Evolutionary conservation across 257 asterid species (phyloP).

Genomic region (Forsythia suspensa): DNA sequence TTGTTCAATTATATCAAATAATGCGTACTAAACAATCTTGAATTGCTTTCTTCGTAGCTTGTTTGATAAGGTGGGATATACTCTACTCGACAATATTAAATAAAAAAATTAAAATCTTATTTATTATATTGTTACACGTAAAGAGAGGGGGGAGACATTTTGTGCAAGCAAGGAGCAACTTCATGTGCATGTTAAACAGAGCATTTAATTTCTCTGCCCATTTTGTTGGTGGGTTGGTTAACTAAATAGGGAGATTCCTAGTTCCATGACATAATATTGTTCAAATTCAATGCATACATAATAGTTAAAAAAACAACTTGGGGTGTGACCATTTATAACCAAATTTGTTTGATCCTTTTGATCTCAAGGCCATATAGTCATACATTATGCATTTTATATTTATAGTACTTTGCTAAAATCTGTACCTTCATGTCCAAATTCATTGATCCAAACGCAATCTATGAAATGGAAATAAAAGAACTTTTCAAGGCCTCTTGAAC

Average conservation of each 20-base stretch:
- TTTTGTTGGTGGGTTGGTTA: constrained; percentile 20
- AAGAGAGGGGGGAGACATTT: background rate
- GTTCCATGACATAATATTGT: background rate
- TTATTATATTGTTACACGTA: background rate
- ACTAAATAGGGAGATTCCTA: background rate
- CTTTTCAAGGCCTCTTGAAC: no score
- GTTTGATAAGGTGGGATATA: no score
- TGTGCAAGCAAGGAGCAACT: constrained; percentile 16
- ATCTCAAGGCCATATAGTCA: background rate
- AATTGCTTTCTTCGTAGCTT: background rate
- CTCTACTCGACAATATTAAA: no score
- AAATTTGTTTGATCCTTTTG: background rate
- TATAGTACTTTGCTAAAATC: background rate
- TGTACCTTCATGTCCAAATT: background rate
- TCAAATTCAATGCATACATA: background rate
- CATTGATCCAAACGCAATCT: background rate
- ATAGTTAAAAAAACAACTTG: background rate
- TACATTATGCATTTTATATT: background rate
- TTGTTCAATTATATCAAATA: no score
- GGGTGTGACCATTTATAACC: background rate
- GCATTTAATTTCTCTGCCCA: constrained; percentile 13
- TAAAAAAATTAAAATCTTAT: background rate
- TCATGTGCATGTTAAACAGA: constrained; percentile 31
- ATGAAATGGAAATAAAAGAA: no score
- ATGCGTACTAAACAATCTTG: background rate